A percentile compares a stretch with the other conserved stretches of the same genome.
These are phyloP conservation scores for Melampsora americana DNA, from an alignment of 1,284 basidiomycete species.

Conservation along the genomic window DNA sequence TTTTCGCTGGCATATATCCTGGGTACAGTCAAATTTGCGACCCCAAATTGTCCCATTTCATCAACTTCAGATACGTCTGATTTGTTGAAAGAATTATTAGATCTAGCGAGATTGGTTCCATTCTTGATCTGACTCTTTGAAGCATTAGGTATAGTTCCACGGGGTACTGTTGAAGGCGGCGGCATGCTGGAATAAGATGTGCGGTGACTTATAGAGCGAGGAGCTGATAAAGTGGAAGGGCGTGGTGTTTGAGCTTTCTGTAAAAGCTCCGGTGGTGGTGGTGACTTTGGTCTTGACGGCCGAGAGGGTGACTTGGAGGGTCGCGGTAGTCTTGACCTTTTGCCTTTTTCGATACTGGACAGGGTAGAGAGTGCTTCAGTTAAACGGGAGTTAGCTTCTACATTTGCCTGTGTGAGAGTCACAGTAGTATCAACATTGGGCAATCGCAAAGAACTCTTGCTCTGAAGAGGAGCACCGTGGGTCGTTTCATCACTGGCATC, in stretches of 20 bases:
- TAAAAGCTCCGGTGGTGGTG: constrained; percentile 32
- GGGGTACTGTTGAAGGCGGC: constrained; percentile 22
- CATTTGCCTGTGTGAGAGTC: constrained; percentile 9
- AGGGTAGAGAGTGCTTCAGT: neutral
- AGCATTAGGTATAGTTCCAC: constrained; percentile 5
- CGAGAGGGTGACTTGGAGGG: constrained; percentile 10
- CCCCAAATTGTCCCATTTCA: constrained; percentile 29
- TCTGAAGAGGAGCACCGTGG: constrained; percentile 3
- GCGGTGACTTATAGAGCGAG: constrained; percentile 9
- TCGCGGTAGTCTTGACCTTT: neutral
- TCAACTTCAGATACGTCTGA: constrained; percentile 14
- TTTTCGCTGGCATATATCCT: constrained; percentile 15
- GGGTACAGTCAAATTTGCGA: constrained; percentile 9
- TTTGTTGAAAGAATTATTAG: constrained; percentile 15
- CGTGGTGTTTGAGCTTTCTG: constrained; percentile 26
- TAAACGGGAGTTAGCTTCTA: neutral
- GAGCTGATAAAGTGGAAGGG: constrained; percentile 11
- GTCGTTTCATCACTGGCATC: constrained; percentile 25
- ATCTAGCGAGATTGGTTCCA: neutral
- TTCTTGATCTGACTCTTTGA: constrained; percentile 1
- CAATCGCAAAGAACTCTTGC: neutral
- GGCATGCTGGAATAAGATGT: constrained; percentile 43
- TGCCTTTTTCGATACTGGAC: neutral
- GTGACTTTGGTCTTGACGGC: constrained; percentile 32
- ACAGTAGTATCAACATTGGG: neutral